Evolutionary conservation across 2,329 filamentous ascomycete species (phyloP).

Genomic region (Escovopsis sp.): DNA sequence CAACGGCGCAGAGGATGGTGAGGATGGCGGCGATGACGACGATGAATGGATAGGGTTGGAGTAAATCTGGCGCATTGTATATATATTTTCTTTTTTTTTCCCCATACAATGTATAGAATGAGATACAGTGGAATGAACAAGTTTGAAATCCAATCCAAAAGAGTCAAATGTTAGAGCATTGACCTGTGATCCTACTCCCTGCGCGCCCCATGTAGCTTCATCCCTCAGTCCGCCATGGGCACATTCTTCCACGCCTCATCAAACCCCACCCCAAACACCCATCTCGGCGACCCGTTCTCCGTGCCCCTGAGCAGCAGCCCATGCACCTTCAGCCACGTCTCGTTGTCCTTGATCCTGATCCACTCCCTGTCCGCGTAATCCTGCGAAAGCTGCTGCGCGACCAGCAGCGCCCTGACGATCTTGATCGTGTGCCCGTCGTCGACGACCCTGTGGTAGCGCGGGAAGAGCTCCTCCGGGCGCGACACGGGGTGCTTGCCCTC

Average conservation of each 20-base stretch:
- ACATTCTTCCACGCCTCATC: conserved; percentile 42
- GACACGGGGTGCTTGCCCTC: conserved; percentile 17
- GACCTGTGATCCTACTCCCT: no score
- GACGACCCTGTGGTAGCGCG: conserved; percentile 28
- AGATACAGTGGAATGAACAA: no score
- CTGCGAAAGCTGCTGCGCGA: conserved; percentile 40
- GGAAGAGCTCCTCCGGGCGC: conserved; percentile 33
- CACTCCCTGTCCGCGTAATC: conserved; percentile 30
- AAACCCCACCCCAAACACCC: conserved; percentile 49
- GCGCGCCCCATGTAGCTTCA: no score
- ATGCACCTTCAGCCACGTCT: conserved; percentile 44
- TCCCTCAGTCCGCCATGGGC: conserved; percentile 2
- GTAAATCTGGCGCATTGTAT: conserved; percentile 14
- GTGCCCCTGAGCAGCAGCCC: conserved; percentile 49
- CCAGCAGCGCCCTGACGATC: conserved; percentile 50
- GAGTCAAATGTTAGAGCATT: no score
- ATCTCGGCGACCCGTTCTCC: conserved; percentile 40
- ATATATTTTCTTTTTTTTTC: neutral
- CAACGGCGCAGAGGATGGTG: conserved; percentile 15
- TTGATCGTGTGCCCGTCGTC: conserved; percentile 81
- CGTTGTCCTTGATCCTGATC: conserved; percentile 36
- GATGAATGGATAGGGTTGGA: conserved; percentile 35
- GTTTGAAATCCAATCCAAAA: conserved; percentile 1
- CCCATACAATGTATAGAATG: no score
- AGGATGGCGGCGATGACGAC: conserved; percentile 23